A percentile compares a stretch with the other conserved stretches of the same genome.
These are phyloP conservation scores for Penicillium lividum DNA, from an alignment of 495 filamentous ascomycete genomes.

Conservation along the genomic window DNA sequence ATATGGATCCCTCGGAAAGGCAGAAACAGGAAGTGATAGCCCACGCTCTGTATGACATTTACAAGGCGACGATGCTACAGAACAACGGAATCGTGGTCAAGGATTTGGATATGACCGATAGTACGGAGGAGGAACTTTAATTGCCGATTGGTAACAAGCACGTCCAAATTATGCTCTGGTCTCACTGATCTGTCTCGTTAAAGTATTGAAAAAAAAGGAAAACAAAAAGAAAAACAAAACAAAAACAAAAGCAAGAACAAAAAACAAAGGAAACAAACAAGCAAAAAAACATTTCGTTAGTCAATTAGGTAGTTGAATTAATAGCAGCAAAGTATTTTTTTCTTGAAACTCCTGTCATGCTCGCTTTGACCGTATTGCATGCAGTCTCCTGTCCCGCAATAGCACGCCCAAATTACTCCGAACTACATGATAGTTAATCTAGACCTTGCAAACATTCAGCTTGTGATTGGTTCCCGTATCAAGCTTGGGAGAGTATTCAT, in stretches of 20 bases:
- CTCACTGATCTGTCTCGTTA: not conserved
- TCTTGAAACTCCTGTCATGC: not conserved
- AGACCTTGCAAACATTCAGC: not conserved
- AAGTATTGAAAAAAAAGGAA: not conserved
- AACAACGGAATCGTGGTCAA: not conserved
- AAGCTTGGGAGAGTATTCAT: too few species aligned
- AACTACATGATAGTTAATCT: not conserved
- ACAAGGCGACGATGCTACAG: not conserved
- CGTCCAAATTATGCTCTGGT: not conserved
- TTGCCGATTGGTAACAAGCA: not conserved
- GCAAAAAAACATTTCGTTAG: not conserved
- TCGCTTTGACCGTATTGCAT: not conserved
- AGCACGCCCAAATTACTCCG: not conserved
- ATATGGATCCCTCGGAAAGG: not conserved
- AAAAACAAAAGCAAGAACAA: not conserved
- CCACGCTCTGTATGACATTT: not conserved
- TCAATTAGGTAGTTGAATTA: not conserved
- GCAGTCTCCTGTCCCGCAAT: not conserved
- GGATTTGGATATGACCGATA: not conserved
- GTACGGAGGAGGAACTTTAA: not conserved
- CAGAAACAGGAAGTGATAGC: not conserved
- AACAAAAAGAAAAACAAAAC: too few species aligned
- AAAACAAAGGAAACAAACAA: too few species aligned
- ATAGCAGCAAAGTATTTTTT: not conserved
- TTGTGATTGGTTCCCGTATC: too few species aligned